Percentiles rank a stretch among this genome's conserved stretches.
Conservation (phyloP, 495 filamentous ascomycete genomes). For the Daldinia grandis region DNA sequence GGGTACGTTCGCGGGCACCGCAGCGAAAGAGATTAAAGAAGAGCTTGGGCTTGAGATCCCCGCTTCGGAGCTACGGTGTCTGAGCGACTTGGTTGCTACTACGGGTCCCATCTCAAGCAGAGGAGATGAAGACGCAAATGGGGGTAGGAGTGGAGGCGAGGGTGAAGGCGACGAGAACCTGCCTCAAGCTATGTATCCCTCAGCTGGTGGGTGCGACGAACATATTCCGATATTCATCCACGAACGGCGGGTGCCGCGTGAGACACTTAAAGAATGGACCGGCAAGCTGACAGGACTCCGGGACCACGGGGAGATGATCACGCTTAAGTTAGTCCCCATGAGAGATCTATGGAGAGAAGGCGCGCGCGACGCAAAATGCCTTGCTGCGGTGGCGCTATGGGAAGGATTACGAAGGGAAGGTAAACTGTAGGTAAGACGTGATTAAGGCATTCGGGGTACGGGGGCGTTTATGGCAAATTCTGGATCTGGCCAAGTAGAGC, state of each 20-base stretch:
- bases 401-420: conserved; percentile 73
- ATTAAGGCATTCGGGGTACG: background rate
- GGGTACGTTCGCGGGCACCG: conserved; percentile 77
- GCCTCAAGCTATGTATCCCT: conserved; percentile 75
- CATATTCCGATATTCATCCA: conserved; percentile 81
- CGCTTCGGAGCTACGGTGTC: conserved; percentile 47
- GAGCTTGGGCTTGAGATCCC: conserved; percentile 72
- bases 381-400: conserved; percentile 81
- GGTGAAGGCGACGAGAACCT: conserved; percentile 60
- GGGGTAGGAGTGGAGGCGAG: conserved; percentile 33
- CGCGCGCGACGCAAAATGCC: conserved; percentile 77
- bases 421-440: conserved; percentile 61
- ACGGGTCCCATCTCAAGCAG: conserved; percentile 33
- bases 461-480: background rate
- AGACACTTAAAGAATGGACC: conserved; percentile 71
- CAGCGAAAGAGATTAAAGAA: conserved; percentile 83
- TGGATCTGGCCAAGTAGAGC: background rate
- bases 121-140: background rate
- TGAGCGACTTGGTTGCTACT: conserved; percentile 74
- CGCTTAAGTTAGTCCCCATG: conserved; percentile 72
- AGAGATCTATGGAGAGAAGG: conserved; percentile 80
- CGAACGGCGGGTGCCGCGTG: conserved; percentile 70
- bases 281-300: conserved; percentile 82
- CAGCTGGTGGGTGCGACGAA: conserved; percentile 84
- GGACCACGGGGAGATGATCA: conserved; percentile 85